Evolutionary conservation across 2,329 filamentous ascomycete genomes (phyloP), one percentile per base, ranked within the genome.

Genomic region (Pestalotiopsis sp.): DNA sequence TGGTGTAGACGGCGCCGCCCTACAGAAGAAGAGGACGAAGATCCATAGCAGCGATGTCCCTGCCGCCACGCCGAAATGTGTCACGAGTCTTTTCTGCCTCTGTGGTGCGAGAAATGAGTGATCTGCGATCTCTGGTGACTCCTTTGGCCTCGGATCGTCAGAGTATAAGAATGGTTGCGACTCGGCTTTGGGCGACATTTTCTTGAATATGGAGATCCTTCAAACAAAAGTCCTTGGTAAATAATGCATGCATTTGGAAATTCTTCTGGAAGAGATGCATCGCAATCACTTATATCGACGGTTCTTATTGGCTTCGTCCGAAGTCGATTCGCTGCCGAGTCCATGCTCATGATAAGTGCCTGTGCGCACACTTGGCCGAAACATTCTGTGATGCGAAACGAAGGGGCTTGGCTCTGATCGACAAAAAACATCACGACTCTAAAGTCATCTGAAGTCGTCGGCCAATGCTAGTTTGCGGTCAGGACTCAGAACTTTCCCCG

Each of bases 1-100:
- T n/a, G 25, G 14, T 2, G 59, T 6, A 31, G 36, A 3, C 1
- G 17, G 13, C 13, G 31, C 3, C 3, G 25, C n/a, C 4, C 5
- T 6, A n/a, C 61, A 25, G 31, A 69, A 57, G 3, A 73, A 68
- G 23, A 75, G 65, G 4, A 73, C 36, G 2, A 75, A 20, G 13
- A 71, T 25, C 72, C 73, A 75, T 31, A 75, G 67, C 11, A 75
- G 57, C 3, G 74, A 75, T 11, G 72, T 75, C n/a, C 64, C 67
- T 7, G 74, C 60, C 31, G 71, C 69, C 5, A 74, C 72, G 4
- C 69, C 63, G 23, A 69, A 57, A 41, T 74, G 70, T 6, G 73
- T 65, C 7, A 66, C 4, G 5, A 68, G 27, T 1, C 27, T 6
- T 7, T 25, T 13, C 4, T 36, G 31, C 14, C 59, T 13, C 11